Evolutionary conservation across 1,139 yeast species (phyloP).

Genomic region (Suhomyces wounanorum): DNA sequence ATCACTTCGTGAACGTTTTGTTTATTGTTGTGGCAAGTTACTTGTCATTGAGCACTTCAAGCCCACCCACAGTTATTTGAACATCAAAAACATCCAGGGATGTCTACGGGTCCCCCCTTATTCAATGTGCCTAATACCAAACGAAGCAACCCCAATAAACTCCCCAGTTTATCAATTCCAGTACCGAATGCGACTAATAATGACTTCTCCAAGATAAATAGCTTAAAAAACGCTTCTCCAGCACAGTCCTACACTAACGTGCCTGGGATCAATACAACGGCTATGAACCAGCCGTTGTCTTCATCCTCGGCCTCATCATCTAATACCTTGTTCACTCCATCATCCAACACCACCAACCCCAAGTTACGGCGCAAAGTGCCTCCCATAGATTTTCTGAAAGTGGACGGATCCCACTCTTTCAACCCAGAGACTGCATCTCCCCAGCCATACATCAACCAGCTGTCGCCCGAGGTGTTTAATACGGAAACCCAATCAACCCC

Average conservation of each 20-base stretch:
- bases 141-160: slow-evolving; percentile 20
- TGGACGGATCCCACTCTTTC: slow-evolving; percentile 33
- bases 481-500: background rate
- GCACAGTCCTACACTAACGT: background rate
- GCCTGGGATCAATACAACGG: background rate
- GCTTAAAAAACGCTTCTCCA: background rate
- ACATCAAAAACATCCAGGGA: background rate
- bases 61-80: background rate
- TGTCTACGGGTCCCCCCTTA: slow-evolving; percentile 19
- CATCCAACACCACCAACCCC: slow-evolving; percentile 15
- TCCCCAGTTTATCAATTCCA: slow-evolving; percentile 30
- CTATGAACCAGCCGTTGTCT: slow-evolving; percentile 7
- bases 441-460: background rate
- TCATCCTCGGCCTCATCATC: slow-evolving; percentile 12
- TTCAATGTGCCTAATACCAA: slow-evolving; percentile 34
- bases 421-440: slow-evolving; percentile 14
- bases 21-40: background rate
- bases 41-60: background rate
- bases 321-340: slow-evolving; percentile 14
- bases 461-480: background rate
- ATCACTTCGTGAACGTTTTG: background rate
- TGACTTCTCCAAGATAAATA: background rate
- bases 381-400: slow-evolving; percentile 42
- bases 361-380: slow-evolving; percentile 45
- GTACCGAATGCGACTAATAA: slow-evolving; percentile 21